Percentiles rank a stretch among this genome's conserved stretches.
phyloP scores from a whole-genome alignment of 257 asterid genomes.

The Forsythia viridissima region DNA sequence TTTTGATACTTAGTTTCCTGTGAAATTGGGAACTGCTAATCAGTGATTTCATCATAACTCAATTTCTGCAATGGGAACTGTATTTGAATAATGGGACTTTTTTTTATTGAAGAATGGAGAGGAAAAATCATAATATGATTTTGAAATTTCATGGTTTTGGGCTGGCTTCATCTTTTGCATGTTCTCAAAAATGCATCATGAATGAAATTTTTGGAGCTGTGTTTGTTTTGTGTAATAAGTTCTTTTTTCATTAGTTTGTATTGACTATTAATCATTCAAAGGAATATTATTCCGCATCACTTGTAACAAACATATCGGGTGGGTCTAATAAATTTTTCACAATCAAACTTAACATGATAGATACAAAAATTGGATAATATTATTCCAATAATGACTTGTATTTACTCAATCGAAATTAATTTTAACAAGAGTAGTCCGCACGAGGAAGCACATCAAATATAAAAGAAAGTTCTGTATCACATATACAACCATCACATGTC shows the following conservation, averaged over 20 bases:
- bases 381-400: too few species aligned
- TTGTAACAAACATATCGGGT: too few species aligned
- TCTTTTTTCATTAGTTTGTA: too few species aligned
- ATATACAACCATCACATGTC: not conserved
- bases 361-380: not conserved
- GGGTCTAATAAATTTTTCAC: too few species aligned
- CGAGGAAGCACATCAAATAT: not conserved
- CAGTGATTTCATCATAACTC: not conserved
- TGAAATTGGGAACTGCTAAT: not conserved
- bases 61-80: not conserved
- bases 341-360: not conserved
- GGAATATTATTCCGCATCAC: too few species aligned
- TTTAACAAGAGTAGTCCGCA: not conserved
- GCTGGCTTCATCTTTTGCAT: too few species aligned
- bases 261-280: too few species aligned
- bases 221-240: too few species aligned
- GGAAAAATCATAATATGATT: not conserved
- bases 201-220: not conserved
- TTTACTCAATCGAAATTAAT: not conserved
- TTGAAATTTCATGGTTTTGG: too few species aligned
- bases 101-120: not conserved
- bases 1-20: not conserved
- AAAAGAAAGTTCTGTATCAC: not conserved
- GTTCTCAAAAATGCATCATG: not conserved
- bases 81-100: not conserved